Percentiles rank a stretch among this genome's conserved stretches.
Conservation (phyloP, 1,284 basidiomycete genomes). For the Melampsora occidentalis region DNA sequence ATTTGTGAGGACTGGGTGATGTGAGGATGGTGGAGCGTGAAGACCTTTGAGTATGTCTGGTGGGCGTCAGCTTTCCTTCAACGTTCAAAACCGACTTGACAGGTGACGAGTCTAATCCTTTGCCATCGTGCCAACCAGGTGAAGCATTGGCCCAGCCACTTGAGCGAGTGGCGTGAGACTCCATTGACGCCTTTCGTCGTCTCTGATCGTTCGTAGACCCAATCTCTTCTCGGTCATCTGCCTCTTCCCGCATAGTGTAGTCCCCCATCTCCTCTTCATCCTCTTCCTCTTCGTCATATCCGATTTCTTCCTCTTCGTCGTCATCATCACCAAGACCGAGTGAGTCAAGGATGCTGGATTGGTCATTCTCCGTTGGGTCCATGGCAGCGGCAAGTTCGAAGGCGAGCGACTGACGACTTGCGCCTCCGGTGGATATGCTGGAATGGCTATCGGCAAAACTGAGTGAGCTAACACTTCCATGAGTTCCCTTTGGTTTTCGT, state of each 20-base stretch:
- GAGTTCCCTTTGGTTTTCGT: not conserved
- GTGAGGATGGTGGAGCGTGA: constrained; percentile 26
- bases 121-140: constrained; percentile 3
- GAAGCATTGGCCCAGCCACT: not conserved
- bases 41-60: constrained; percentile 9
- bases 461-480: not conserved
- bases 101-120: not conserved
- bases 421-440: not conserved
- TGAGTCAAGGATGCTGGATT: constrained; percentile 28
- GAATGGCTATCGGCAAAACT: not conserved
- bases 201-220: not conserved
- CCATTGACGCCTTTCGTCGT: not conserved
- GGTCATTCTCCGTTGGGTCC: constrained; percentile 38
- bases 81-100: not conserved
- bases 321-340: constrained; percentile 32
- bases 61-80: not conserved
- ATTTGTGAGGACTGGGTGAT: not conserved
- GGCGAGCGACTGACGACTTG: constrained; percentile 33
- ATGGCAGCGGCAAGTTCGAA: constrained; percentile 43
- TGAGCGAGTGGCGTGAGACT: not conserved
- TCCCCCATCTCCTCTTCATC: not conserved
- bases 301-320: constrained; percentile 13
- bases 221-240: constrained; percentile 16
- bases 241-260: not conserved
- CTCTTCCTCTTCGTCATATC: constrained; percentile 7